Evolutionary conservation across 108 stramenopile genomes (phyloP).

Genomic region (Ochromonas danica): DNA sequence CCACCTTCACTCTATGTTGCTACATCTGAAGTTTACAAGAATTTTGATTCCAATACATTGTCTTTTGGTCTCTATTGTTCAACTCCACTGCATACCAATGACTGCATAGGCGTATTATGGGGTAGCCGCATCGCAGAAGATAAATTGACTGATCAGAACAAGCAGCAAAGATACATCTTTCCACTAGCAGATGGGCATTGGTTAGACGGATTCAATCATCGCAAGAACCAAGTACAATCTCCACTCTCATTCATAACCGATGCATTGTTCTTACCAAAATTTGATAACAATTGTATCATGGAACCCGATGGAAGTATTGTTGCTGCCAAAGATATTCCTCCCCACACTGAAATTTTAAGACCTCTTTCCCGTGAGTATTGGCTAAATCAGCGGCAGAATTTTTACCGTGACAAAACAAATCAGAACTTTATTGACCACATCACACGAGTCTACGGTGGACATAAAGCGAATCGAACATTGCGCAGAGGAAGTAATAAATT

Average conservation of each 20-base stretch:
- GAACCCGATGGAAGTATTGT: constrained; percentile 15
- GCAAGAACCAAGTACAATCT: constrained; percentile 15
- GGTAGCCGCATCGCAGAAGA: constrained; percentile 13
- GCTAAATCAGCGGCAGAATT: constrained; percentile 15
- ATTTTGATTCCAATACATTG: constrained; percentile 17
- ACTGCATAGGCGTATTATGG: constrained; percentile 15
- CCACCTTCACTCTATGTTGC: constrained; percentile 14
- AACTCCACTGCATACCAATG: constrained; percentile 15
- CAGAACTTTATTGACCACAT: constrained; percentile 16
- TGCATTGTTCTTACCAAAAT: constrained; percentile 10
- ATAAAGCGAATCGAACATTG: constrained; percentile 16
- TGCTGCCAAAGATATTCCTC: constrained; percentile 15
- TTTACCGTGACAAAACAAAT: constrained; percentile 17
- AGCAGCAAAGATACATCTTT: constrained; percentile 16
- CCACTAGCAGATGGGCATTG: constrained; percentile 13
- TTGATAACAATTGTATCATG: constrained; percentile 17
- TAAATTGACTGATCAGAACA: constrained; percentile 17
- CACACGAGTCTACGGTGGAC: constrained; percentile 13
- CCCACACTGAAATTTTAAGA: constrained; percentile 16
- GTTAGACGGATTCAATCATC: constrained; percentile 15
- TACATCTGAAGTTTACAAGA: constrained; percentile 17
- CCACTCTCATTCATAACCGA: constrained; percentile 15
- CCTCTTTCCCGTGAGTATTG: constrained; percentile 14
- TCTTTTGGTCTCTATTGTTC: constrained; percentile 16
- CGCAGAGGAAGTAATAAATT: constrained; percentile 16